These are phyloP conservation scores for Microsporum audouinii DNA, from an alignment of 2,329 filamentous ascomycete species.

Conservation along the genomic window DNA sequence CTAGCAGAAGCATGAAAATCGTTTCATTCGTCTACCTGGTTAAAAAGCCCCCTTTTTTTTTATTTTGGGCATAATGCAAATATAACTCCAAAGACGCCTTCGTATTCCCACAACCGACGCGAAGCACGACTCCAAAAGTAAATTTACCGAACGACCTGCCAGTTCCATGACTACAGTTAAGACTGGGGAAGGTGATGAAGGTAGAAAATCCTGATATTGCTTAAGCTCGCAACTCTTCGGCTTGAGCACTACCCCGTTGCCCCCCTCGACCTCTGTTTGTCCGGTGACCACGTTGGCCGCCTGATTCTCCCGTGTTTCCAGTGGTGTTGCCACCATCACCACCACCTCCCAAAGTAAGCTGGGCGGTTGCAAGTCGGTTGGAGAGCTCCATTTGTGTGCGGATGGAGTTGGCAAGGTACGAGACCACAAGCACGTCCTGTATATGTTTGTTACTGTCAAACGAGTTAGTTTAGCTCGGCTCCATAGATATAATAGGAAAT, in stretches of 20 bases:
- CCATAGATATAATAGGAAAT: not conserved
- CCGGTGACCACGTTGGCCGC: slow-evolving; percentile 26
- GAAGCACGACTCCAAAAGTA: slow-evolving; percentile 4
- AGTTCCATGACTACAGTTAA: not conserved
- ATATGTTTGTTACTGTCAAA: slow-evolving; percentile 80
- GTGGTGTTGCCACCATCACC: slow-evolving; percentile 30
- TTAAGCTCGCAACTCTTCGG: slow-evolving; percentile 31
- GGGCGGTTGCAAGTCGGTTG: slow-evolving; percentile 79
- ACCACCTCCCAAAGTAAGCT: slow-evolving; percentile 47
- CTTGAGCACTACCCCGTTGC: slow-evolving; percentile 30
- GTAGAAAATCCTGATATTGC: not conserved
- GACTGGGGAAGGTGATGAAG: not conserved
- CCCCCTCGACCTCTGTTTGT: slow-evolving; percentile 36
- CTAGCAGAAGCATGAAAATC: not conserved
- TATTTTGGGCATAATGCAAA: not conserved
- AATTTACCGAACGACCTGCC: slow-evolving; percentile 1
- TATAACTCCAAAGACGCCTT: slow-evolving; percentile 16
- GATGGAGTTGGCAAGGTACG: slow-evolving; percentile 96
- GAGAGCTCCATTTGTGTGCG: slow-evolving; percentile 97
- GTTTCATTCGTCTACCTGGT: slow-evolving; percentile 2
- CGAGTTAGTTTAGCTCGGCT: slow-evolving; percentile 22
- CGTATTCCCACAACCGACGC: slow-evolving; percentile 14
- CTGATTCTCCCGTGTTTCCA: slow-evolving; percentile 19
- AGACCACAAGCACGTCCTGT: slow-evolving; percentile 95
- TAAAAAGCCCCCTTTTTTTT: not conserved